Conservation (phyloP, 257 asterid genomes). For the Solanum chiquidenum region DNA sequence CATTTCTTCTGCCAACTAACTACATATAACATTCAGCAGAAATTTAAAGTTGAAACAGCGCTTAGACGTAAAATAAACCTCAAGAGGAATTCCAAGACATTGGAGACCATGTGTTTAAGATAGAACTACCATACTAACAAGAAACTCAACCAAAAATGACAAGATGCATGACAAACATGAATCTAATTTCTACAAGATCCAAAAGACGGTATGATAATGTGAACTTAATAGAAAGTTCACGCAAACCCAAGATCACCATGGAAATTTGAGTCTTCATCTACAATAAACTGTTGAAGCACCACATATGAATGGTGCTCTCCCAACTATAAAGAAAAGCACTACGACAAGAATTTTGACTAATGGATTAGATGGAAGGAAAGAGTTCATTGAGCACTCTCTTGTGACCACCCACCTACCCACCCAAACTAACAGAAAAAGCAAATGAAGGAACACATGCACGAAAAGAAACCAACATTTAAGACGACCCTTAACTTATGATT, state of each 20-base stretch:
- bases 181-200: background rate
- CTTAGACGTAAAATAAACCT: background rate
- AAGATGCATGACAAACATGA: background rate
- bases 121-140: background rate
- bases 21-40: background rate
- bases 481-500: background rate
- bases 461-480: background rate
- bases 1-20: background rate
- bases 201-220: background rate
- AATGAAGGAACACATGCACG: background rate
- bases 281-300: background rate
- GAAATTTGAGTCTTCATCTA: background rate
- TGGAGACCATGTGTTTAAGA: background rate
- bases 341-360: background rate
- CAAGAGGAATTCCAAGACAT: background rate
- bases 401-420: background rate
- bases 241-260: background rate
- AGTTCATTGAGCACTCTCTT: background rate
- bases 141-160: background rate
- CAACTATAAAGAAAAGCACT: background rate
- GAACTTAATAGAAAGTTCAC: background rate
- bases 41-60: background rate
- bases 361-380: background rate
- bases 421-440: background rate
- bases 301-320: background rate